Percentiles rank a stretch among this genome's conserved stretches.
Evolutionary conservation across 1,284 basidiomycete genomes (phyloP).

Genomic region (Fomitopsis palustris): DNA sequence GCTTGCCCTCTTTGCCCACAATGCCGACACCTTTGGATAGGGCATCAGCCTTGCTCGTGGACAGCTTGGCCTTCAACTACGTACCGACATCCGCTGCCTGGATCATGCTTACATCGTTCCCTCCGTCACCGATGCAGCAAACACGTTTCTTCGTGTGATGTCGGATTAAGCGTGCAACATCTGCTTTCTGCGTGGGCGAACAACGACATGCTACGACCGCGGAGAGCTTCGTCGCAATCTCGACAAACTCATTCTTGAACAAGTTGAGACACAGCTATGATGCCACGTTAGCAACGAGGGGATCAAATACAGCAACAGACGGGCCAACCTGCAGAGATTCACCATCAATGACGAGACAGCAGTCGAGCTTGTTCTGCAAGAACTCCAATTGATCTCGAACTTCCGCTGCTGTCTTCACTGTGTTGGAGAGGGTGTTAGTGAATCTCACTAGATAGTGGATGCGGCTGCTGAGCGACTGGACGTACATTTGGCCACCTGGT

Average conservation of each 20-base stretch:
- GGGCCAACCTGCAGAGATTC: constrained; percentile 81
- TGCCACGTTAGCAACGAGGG: neutral
- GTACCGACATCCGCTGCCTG: constrained; percentile 91
- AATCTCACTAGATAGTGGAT: no score
- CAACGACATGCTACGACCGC: constrained; percentile 98
- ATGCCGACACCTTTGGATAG: constrained; percentile 81
- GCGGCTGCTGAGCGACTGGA: constrained; percentile 11
- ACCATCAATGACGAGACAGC: constrained; percentile 98
- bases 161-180: constrained; percentile 91
- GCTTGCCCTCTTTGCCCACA: constrained; percentile 98
- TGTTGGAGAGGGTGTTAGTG: no score
- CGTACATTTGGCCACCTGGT: constrained; percentile 91
- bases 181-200: constrained; percentile 98
- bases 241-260: constrained; percentile 93
- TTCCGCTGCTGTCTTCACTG: constrained; percentile 83
- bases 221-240: constrained; percentile 92
- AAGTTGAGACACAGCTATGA: constrained; percentile 80
- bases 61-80: constrained; percentile 26
- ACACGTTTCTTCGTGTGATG: constrained; percentile 90
- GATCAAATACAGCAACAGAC: neutral
- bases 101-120: constrained; percentile 96
- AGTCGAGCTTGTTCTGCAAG: constrained; percentile 91
- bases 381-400: constrained; percentile 93
- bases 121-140: constrained; percentile 96
- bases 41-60: neutral